Percentiles rank a stretch among this genome's conserved stretches.
Evolutionary conservation across 2,329 filamentous ascomycete genomes (phyloP).

Genomic region (Fonsecaea pedrosoi): DNA sequence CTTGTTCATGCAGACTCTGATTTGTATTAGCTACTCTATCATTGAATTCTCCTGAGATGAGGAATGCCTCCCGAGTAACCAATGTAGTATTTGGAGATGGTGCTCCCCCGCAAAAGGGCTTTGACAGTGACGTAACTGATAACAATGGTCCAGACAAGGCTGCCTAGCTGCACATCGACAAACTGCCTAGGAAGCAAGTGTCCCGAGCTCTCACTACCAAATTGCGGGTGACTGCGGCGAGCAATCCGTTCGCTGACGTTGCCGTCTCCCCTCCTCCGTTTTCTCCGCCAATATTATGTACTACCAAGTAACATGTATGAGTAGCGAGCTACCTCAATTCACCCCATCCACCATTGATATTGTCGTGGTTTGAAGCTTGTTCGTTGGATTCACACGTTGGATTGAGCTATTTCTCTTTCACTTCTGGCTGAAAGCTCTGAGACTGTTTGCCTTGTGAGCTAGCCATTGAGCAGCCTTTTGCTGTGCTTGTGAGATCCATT

Average conservation of each 20-base stretch:
- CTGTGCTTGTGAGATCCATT: not conserved
- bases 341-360: not conserved
- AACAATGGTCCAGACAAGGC: no score
- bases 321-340: not conserved
- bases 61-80: not conserved
- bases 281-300: not conserved
- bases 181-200: not conserved
- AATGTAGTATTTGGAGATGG: no score
- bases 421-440: not conserved
- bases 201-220: no score
- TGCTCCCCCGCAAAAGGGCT: not conserved
- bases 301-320: not conserved
- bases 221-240: constrained; percentile 22
- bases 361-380: not conserved
- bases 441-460: not conserved
- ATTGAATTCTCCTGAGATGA: not conserved
- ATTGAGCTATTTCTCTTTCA: not conserved
- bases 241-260: constrained; percentile 35
- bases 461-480: not conserved
- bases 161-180: not conserved
- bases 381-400: not conserved
- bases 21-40: not conserved
- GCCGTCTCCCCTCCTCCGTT: constrained; percentile 18
- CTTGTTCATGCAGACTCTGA: not conserved
- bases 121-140: no score